Conservation (phyloP, 2,329 filamentous ascomycete species). For the Magnaporthales sp. region DNA sequence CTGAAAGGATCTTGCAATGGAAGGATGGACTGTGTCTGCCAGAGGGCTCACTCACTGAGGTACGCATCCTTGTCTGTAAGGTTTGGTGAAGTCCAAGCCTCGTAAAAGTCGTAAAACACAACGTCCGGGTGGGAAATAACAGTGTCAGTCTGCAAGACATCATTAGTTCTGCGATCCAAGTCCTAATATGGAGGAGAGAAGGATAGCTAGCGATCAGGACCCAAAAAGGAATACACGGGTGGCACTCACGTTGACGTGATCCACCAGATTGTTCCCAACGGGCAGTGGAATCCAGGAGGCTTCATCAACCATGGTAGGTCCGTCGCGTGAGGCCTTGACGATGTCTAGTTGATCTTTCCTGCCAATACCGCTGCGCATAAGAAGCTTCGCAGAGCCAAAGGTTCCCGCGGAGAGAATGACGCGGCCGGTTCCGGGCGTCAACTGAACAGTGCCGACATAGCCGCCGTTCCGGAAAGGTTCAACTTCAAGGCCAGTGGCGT, state of each 20-base stretch:
- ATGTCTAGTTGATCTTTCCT: conserved; percentile 41
- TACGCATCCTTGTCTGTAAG: conserved; percentile 32
- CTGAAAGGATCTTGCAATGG: background rate
- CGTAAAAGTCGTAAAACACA: conserved; percentile 57
- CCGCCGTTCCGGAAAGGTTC: conserved; percentile 40
- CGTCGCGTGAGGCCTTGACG: conserved; percentile 31
- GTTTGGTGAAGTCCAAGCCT: conserved; percentile 43
- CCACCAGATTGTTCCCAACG: conserved; percentile 39
- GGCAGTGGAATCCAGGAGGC: conserved; percentile 37
- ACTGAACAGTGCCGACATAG: conserved; percentile 44
- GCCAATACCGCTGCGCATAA: conserved; percentile 56
- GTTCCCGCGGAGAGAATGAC: conserved; percentile 54
- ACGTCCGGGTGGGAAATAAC: conserved; percentile 34
- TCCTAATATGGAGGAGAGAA: background rate
- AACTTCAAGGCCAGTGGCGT: conserved; percentile 61
- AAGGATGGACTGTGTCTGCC: background rate
- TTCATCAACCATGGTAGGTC: conserved; percentile 33
- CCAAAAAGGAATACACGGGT: background rate
- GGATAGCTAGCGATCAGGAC: background rate
- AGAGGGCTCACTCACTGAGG: conserved; percentile 23
- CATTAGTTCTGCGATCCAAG: background rate
- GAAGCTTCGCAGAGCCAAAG: conserved; percentile 53
- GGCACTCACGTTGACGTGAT: conserved; percentile 29
- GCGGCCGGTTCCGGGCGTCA: conserved; percentile 46
- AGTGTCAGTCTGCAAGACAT: conserved; percentile 30